Percentiles rank a stretch among this genome's conserved stretches.
Evolutionary conservation across 371 early-diverging fungal species (phyloP).

Genomic region (Umbelopsis sp.): DNA sequence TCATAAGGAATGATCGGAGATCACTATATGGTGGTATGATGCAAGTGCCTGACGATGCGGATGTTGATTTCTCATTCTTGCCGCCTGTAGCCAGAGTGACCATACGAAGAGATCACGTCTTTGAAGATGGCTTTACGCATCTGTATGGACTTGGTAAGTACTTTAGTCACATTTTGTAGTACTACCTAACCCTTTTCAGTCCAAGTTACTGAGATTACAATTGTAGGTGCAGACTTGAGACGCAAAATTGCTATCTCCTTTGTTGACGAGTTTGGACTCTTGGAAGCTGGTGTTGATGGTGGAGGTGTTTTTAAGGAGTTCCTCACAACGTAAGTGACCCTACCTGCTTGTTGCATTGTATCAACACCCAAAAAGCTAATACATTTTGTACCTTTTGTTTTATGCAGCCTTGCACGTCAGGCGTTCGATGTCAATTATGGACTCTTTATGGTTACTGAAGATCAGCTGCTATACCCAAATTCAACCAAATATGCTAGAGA

Average conservation of each 20-base stretch:
- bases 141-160: conserved; percentile 60
- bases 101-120: conserved; percentile 78
- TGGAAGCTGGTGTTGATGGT: conserved; percentile 95
- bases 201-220: conserved; percentile 1
- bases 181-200: not conserved
- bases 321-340: conserved; percentile 62
- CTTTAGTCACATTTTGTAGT: not conserved
- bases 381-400: not conserved
- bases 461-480: conserved; percentile 83
- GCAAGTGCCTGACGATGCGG: conserved; percentile 25
- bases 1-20: conserved; percentile 72
- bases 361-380: no score
- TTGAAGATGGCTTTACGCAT: conserved; percentile 86
- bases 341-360: not conserved
- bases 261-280: conserved; percentile 81
- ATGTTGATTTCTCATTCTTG: conserved; percentile 30
- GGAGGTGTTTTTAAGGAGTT: conserved; percentile 87
- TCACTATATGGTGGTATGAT: conserved; percentile 15
- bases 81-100: conserved; percentile 45
- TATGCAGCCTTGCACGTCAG: conserved; percentile 65
- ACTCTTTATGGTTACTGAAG: conserved; percentile 75
- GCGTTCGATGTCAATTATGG: conserved; percentile 86
- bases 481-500: conserved; percentile 64
- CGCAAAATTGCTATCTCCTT: conserved; percentile 83
- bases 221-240: conserved; percentile 62